phyloP scores from a whole-genome alignment of 306 rosid species.

The Cicer chorassanicum region DNA sequence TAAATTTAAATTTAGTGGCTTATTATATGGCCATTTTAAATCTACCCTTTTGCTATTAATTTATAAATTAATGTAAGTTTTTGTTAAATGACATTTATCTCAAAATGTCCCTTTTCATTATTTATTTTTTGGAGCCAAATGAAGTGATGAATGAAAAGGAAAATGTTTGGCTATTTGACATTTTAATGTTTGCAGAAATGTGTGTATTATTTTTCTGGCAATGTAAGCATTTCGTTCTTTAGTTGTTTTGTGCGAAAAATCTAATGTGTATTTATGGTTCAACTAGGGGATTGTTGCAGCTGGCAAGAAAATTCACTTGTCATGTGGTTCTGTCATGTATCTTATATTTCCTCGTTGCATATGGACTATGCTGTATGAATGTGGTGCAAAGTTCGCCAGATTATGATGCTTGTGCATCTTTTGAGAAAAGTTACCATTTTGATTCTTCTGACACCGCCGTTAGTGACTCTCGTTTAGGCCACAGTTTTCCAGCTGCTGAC shows the following conservation, averaged over 20 bases:
- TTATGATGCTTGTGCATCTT: slow-evolving; percentile 59
- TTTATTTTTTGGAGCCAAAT: slow-evolving; percentile 1
- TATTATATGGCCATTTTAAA: neutral
- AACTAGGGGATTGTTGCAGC: slow-evolving; percentile 63
- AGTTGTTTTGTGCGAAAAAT: slow-evolving; percentile 35
- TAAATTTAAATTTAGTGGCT: slow-evolving; percentile 23
- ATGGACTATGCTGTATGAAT: slow-evolving; percentile 57
- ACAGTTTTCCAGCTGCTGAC: slow-evolving; percentile 45
- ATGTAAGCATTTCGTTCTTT: slow-evolving; percentile 5
- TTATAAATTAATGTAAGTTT: slow-evolving; percentile 24
- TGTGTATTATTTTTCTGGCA: neutral
- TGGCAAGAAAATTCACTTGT: slow-evolving; percentile 47
- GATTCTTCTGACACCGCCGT: slow-evolving; percentile 44
- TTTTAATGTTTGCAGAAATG: slow-evolving; percentile 16
- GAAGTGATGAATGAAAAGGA: slow-evolving; percentile 9
- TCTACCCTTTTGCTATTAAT: slow-evolving; percentile 31
- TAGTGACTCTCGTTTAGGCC: slow-evolving; percentile 50
- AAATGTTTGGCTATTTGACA: slow-evolving; percentile 1
- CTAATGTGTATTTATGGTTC: slow-evolving; percentile 48
- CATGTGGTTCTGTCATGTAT: slow-evolving; percentile 60
- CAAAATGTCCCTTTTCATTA: neutral
- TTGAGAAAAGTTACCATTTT: slow-evolving; percentile 45
- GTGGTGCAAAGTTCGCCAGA: slow-evolving; percentile 53
- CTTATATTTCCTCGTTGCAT: slow-evolving; percentile 50
- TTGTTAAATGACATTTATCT: slow-evolving; percentile 9